Base-by-base conservation (phyloP, 1,284 basidiomycete species). In the Neolentinus lepideus region DNA sequence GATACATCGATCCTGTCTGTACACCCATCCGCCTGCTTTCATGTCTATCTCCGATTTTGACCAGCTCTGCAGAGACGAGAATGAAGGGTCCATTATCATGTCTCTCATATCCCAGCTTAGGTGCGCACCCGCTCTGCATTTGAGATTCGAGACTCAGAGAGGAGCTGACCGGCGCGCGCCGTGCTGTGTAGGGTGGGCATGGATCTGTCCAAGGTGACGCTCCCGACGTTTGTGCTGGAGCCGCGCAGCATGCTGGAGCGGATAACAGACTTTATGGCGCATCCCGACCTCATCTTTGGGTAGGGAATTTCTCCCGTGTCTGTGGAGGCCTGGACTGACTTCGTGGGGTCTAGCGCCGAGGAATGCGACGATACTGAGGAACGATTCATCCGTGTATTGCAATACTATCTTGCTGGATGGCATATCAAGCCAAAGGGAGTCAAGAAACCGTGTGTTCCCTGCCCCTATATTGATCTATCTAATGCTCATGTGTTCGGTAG, bases 381-480 rank as follows among this genome's bases (percentile, higher is more conserved):
- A 67, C 80, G 97, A 36, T 98, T 98, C 71, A 78, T 98, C 60
- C 82, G 88, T 56, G 92, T 98, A 2, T 79, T 98, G 53, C 88
- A 92, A 56, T 98, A 97, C 71, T 99, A 98, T 69, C 85, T 98
- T 47, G 91, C 92, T n/a, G 96, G 96, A 47, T 99, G 96, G 96
- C 97, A 99, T 72, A 97, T 98, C 75, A 98, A 99, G 74, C 95
- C 96, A 43, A 97, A 94, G 72, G 96, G 96, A 55, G 97, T 99
- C 61, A 99, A 99, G 88, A 99, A 99, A 76, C 96, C 96, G 83
- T 94, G 65, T 72, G 88, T 77, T 56, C 9, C 22, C 26, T 38
- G 38, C 54, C 47, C 38, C 50, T 47, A 55, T 31, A 47, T 48
- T 52, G 36, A 27, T 26, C 48, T 45, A 58, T 31, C 2, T 59